A percentile compares a stretch with the other conserved stretches of the same genome.
Conservation (phyloP, 2,329 filamentous ascomycete genomes). For the Arthrinium phaeospermum region DNA sequence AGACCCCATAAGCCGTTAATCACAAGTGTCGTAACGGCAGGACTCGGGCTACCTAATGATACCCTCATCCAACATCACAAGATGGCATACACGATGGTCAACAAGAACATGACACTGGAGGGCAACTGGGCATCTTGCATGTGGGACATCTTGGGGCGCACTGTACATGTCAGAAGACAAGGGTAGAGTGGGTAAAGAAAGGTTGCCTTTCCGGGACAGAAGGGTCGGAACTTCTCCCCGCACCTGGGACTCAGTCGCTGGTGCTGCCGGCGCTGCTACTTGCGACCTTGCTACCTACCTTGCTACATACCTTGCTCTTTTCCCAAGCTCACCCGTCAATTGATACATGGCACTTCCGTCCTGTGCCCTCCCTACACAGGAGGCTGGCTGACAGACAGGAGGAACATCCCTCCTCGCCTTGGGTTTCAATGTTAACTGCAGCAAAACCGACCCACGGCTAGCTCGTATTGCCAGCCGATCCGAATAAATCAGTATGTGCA, state of each 20-base stretch:
- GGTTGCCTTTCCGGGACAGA: neutral
- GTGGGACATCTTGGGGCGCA: neutral
- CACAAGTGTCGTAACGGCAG: slow-evolving; percentile 1
- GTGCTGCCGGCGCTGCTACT: neutral
- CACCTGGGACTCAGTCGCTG: neutral
- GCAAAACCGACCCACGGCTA: neutral
- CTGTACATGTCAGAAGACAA: neutral
- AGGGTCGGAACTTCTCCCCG: slow-evolving; percentile 4
- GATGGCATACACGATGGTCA: neutral
- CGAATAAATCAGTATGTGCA: neutral
- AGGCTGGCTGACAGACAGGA: neutral
- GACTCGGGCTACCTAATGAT: neutral
- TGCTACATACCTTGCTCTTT: neutral
- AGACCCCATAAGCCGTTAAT: neutral
- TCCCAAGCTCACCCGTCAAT: neutral
- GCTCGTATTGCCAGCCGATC: slow-evolving; percentile 4
- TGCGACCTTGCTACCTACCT: neutral
- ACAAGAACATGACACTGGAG: neutral
- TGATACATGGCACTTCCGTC: neutral
- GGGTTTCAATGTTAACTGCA: neutral
- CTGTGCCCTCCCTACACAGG: neutral
- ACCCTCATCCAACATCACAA: neutral
- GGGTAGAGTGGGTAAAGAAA: neutral
- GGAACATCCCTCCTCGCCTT: neutral
- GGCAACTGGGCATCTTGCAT: too few relatives aligned